Evolutionary conservation across 2,329 filamentous ascomycete species (phyloP).

Genomic region (Fusarium udum): DNA sequence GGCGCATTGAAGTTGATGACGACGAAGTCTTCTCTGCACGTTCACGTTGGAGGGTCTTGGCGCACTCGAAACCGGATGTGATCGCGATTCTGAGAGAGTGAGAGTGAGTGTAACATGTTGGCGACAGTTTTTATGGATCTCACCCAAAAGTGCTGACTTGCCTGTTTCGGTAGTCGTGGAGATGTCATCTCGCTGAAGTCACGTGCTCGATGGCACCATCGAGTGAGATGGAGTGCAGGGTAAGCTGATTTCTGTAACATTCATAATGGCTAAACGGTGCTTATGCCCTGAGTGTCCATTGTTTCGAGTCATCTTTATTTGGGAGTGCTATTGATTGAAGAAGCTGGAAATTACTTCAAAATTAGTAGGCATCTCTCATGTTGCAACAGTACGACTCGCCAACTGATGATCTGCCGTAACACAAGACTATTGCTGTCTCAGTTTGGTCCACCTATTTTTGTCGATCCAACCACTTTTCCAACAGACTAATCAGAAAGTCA

Average conservation of each 20-base stretch:
- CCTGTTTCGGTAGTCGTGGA: conserved; percentile 7
- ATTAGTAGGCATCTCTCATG: neutral
- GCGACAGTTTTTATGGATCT: conserved; percentile 28
- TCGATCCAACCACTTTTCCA: neutral
- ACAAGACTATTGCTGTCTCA: neutral
- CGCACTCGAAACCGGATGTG: neutral
- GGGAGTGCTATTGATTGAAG: neutral
- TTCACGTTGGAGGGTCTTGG: neutral
- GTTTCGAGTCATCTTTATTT: neutral
- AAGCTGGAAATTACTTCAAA: neutral
- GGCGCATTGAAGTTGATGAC: neutral
- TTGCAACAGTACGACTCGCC: neutral
- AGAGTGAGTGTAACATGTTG: neutral
- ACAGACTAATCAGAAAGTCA: neutral
- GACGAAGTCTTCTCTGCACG: neutral
- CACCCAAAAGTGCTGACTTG: neutral
- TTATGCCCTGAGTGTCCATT: neutral
- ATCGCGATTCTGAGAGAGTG: neutral
- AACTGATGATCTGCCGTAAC: neutral
- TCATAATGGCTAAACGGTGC: neutral
- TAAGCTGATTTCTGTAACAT: neutral
- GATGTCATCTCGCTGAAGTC: neutral
- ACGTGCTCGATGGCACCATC: neutral
- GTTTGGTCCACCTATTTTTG: neutral
- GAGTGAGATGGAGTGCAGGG: conserved; percentile 7